These are phyloP conservation scores for Leccinum subtestaceum DNA, from an alignment of 768 basidiomycete species.

Conservation along the genomic window DNA sequence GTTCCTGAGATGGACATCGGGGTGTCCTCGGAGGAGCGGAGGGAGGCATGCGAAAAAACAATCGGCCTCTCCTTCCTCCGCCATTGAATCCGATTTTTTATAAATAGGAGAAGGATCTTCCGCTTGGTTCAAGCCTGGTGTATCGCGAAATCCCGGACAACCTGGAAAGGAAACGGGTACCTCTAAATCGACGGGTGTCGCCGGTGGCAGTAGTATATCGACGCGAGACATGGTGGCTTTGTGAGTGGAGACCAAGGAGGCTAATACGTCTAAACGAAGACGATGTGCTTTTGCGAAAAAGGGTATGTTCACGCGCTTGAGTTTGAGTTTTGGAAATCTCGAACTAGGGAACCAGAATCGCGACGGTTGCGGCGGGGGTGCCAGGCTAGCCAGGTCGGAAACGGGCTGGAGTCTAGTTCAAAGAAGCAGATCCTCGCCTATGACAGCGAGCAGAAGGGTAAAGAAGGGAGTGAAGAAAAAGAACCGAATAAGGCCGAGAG, in stretches of 20 bases:
- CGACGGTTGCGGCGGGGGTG: constrained; percentile 58
- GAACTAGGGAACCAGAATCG: constrained; percentile 73
- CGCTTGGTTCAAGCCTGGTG: constrained; percentile 12
- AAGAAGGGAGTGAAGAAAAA: constrained; percentile 52
- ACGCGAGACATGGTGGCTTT: constrained; percentile 55
- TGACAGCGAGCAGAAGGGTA: background rate
- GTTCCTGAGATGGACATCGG: constrained; percentile 69
- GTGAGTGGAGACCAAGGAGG: constrained; percentile 16
- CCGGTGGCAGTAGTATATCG: constrained; percentile 41
- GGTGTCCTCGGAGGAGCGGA: constrained; percentile 63
- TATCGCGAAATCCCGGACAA: constrained; percentile 24
- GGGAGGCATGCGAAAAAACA: constrained; percentile 61
- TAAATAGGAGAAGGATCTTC: constrained; percentile 21
- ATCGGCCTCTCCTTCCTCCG: constrained; percentile 36
- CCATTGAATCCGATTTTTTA: constrained; percentile 51
- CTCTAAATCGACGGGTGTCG: constrained; percentile 28
- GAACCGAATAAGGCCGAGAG: constrained; percentile 20
- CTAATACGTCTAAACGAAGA: constrained; percentile 26
- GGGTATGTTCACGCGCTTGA: constrained; percentile 23
- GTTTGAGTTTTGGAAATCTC: constrained; percentile 36
- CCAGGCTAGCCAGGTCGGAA: constrained; percentile 63
- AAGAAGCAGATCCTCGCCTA: constrained; percentile 61
- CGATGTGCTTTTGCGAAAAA: constrained; percentile 27
- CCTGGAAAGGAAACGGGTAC: constrained; percentile 31
- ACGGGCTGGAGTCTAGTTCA: constrained; percentile 44